Evolutionary conservation across 2,329 filamentous ascomycete species (phyloP).

Genomic region (Ophiosphaerella narmari): DNA sequence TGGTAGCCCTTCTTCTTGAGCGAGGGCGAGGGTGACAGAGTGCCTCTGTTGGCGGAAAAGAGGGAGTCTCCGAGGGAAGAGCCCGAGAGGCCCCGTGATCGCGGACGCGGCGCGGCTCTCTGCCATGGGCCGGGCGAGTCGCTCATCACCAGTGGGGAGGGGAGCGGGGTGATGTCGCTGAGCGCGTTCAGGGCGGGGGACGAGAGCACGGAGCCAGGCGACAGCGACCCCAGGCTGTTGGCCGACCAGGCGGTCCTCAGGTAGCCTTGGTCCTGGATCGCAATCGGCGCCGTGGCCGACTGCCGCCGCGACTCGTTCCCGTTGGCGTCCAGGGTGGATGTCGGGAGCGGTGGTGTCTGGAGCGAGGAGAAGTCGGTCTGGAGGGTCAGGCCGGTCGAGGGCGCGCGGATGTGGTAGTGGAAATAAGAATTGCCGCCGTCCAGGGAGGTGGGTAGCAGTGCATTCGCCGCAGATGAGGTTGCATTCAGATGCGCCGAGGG

Average conservation of each 20-base stretch:
- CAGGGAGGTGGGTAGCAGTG: constrained; percentile 25
- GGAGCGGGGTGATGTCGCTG: constrained; percentile 57
- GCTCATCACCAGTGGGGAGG: constrained; percentile 52
- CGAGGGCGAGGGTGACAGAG: constrained; percentile 44
- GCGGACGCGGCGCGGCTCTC: constrained; percentile 38
- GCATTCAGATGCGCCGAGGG: constrained; percentile 22
- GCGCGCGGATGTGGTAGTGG: constrained; percentile 31
- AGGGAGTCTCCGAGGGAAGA: constrained; percentile 40
- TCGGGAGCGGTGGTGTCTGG: constrained; percentile 20
- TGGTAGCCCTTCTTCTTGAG: constrained; percentile 56
- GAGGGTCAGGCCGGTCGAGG: constrained; percentile 29
- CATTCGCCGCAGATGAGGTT: constrained; percentile 27
- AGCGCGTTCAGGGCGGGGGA: constrained; percentile 56
- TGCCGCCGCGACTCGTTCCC: constrained; percentile 33
- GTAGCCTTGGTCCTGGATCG: constrained; percentile 40
- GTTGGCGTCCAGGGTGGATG: constrained; percentile 40
- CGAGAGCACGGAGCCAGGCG: constrained; percentile 51
- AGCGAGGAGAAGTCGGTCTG: constrained; percentile 34
- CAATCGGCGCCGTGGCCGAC: constrained; percentile 46
- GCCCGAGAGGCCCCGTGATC: constrained; percentile 40
- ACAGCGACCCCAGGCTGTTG: constrained; percentile 52
- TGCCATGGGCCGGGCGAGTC: constrained; percentile 52
- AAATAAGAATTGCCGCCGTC: constrained; percentile 14
- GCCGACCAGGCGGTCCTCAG: constrained; percentile 50
- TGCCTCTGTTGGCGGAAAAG: constrained; percentile 34